These are phyloP conservation scores for Pulveroboletus sp. DNA, from an alignment of 768 basidiomycete genomes.

Conservation along the genomic window DNA sequence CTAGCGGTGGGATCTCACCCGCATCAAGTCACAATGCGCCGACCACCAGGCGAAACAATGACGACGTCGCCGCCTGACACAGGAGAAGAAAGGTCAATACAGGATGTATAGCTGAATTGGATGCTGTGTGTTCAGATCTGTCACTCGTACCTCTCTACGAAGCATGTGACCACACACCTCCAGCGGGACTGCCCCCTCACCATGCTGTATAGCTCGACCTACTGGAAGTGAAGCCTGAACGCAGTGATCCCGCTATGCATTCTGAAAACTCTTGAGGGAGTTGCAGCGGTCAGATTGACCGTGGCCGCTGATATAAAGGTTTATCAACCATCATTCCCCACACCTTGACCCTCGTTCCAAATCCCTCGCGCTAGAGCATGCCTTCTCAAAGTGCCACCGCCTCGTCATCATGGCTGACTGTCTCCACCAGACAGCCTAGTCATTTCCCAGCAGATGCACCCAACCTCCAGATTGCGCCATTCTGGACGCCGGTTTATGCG, in stretches of 20 bases:
- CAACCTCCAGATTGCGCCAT: background rate
- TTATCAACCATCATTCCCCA: background rate
- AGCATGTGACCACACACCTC: no score
- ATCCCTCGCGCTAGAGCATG: constrained; percentile 1
- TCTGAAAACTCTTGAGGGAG: no score
- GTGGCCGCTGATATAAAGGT: background rate
- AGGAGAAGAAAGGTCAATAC: background rate
- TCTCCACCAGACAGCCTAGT: background rate
- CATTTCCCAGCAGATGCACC: no score
- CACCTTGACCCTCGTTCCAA: background rate
- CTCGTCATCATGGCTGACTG: background rate
- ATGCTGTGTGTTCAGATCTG: background rate
- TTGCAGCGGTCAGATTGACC: no score
- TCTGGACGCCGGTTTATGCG: background rate
- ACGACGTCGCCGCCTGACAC: background rate
- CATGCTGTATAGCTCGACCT: constrained; percentile 1
- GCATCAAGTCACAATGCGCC: background rate
- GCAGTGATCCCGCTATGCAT: no score
- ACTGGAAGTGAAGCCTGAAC: background rate
- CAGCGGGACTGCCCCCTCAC: background rate
- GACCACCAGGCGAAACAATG: background rate
- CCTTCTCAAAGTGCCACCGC: background rate
- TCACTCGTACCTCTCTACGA: no score
- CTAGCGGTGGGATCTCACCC: background rate
- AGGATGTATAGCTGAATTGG: background rate